Base-by-base conservation (phyloP, 2,329 filamentous ascomycete genomes). In the Penicillium crustosum region DNA sequence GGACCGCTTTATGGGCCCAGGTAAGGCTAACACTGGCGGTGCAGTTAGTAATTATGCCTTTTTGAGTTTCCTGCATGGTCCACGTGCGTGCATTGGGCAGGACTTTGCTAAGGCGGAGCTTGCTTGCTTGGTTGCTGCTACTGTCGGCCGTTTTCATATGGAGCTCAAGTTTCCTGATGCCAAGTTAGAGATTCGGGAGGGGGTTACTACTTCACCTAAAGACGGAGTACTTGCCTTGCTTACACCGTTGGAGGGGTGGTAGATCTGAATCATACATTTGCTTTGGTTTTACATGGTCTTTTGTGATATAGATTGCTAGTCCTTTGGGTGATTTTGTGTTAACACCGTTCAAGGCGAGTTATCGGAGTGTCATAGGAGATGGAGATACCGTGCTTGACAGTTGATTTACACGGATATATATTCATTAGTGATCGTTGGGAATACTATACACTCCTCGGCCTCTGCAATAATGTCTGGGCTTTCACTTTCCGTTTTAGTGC, bases 1-100 rank as follows among this genome's bases (percentile, higher is more conserved):
- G 0, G 91, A 93, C 21, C 81, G 90, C 19, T 93, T 90, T 88
- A 78, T 88, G 69, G 81, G 77, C 7, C 68, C 72, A 0, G 77
- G 74, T 0, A 68, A 66, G 29, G 79, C 79, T 5, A 86, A 86
- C 55, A 87, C 83, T 42, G 91, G 91, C 7, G 89, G 89, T 9
- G 88, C 90, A 1, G 79, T 81, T 17, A 90, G 83, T 64, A 94
- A 93, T 73, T 96, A 89, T 71, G 84, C 87, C 0, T 87, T 89
- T 67, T 71, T 93, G 75, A 93, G 90, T 0, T 96, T 96, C 75
- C 73, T 96, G 58, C 91, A 96, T 71, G 93, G 93, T 0, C 91
- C 92, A 2, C 80, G 92, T 53, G 89, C 88, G 69, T 96, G 93
- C 70, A 96, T 96, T 65, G 93, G 92, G 0, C 83, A 87, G 73